phyloP scores from a whole-genome alignment of 2,329 filamentous ascomycete genomes.

The Bretziella fagacearum region DNA sequence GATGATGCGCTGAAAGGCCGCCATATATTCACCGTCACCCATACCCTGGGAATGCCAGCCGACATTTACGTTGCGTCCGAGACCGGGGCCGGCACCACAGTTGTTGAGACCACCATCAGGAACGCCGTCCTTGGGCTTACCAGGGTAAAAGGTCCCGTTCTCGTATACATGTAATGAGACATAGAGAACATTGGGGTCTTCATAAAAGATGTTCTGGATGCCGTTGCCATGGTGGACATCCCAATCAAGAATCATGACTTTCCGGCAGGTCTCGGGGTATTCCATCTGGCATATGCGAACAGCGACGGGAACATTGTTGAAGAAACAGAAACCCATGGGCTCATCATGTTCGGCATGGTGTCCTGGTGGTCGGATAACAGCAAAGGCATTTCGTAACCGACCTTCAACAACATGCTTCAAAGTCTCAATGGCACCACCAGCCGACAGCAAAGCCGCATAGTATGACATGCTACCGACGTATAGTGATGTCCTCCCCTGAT shows the following conservation, averaged over 20 bases:
- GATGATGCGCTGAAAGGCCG: conserved; percentile 85
- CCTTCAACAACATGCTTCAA: conserved; percentile 77
- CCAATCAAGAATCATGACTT: conserved; percentile 89
- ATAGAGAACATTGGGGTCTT: conserved; percentile 87
- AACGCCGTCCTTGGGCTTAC: conserved; percentile 39
- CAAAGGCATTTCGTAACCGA: conserved; percentile 83
- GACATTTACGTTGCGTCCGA: conserved; percentile 50
- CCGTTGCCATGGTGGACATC: conserved; percentile 74
- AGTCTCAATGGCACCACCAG: conserved; percentile 87
- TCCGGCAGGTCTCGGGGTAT: conserved; percentile 65
- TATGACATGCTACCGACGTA: conserved; percentile 74
- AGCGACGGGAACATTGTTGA: conserved; percentile 93
- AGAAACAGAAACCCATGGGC: conserved; percentile 89
- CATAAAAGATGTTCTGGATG: conserved; percentile 89
- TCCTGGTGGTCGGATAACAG: conserved; percentile 83
- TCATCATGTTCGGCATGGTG: conserved; percentile 81
- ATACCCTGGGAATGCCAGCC: conserved; percentile 57
- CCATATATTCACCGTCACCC: conserved; percentile 94
- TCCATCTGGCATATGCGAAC: conserved; percentile 72
- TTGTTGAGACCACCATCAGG: conserved; percentile 46
- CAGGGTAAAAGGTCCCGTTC: conserved; percentile 73
- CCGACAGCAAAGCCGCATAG: conserved; percentile 65
- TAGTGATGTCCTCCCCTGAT: conserved; percentile 54
- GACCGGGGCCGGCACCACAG: conserved; percentile 36
- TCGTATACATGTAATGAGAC: conserved; percentile 85